A percentile compares a stretch with the other conserved stretches of the same genome.
Conservation (phyloP, 352 stramenopile species). For the Pythium aphanidermatum region DNA sequence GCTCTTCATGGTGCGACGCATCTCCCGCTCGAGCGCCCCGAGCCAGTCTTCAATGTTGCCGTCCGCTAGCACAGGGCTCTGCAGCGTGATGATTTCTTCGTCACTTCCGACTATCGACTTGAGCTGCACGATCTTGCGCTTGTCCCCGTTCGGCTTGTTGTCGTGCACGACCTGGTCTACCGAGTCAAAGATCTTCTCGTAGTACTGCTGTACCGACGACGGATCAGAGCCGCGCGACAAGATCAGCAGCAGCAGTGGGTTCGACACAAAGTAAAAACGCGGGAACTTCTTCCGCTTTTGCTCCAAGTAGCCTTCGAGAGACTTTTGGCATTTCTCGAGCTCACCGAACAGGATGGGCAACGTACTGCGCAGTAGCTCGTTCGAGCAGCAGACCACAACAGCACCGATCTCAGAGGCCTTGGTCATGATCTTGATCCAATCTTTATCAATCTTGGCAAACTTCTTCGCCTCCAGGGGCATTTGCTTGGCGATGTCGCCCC, state of each 20-base stretch:
- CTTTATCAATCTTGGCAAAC: conserved; percentile 91
- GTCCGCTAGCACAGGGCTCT: conserved; percentile 42
- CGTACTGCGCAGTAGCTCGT: conserved; percentile 77
- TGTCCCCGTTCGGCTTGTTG: conserved; percentile 22
- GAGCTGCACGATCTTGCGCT: conserved; percentile 65
- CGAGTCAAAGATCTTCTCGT: conserved; percentile 85
- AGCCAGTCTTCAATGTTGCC: conserved; percentile 87
- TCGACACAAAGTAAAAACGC: conserved; percentile 91
- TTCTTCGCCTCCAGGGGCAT: conserved; percentile 91
- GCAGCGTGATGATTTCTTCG: conserved; percentile 69
- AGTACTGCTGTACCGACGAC: conserved; percentile 73
- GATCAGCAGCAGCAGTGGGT: conserved; percentile 86
- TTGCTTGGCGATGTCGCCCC: conserved; percentile 90
- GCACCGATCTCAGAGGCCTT: conserved; percentile 74
- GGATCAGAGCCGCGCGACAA: conserved; percentile 83
- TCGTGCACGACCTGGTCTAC: conserved; percentile 78
- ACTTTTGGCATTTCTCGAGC: conserved; percentile 91
- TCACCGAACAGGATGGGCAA: conserved; percentile 86
- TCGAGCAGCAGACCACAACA: conserved; percentile 75
- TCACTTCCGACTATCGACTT: conserved; percentile 65
- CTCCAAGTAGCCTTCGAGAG: conserved; percentile 87
- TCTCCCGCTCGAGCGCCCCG: conserved; percentile 55
- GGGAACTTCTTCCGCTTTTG: conserved; percentile 90
- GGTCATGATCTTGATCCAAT: conserved; percentile 88
- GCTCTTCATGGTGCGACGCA: conserved; percentile 58